Evolutionary conservation across 1,284 basidiomycete species (phyloP), one percentile per base, ranked within the genome.

Genomic region (Apiotrichum porosum): DNA sequence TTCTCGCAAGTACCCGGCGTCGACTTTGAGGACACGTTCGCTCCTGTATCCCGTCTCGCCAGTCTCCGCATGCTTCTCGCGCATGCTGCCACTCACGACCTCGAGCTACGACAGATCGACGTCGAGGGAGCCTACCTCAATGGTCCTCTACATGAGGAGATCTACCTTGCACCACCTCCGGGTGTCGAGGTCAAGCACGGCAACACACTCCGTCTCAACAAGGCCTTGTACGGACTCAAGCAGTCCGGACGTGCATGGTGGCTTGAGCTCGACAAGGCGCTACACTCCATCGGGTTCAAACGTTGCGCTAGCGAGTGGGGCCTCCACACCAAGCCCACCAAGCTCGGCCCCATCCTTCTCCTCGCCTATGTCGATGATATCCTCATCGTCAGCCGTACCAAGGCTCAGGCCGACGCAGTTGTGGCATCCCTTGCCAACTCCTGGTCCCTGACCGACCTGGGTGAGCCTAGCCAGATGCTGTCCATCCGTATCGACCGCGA

Each of bases 111-210:
- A 22, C 75, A 77, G 36, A 60, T 78, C 4, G 76, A 82, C 49
- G 63, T 81, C 37, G 76, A 77, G 31, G 77, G 72, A 0, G 78
- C 78, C 0, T 81, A 75, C 53, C 63, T 78, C 0, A 73, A 78
- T 54, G 75, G 75, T 1, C 34, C 63, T 0, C 64, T 81, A 0
- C 62, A 75, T 1, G 74, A 78, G 39, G 61, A 65, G 1, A 61
- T 77, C 28, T 75, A 71, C 57, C 63, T 76, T 53, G 35, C 53
- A 6, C 57, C 55, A 2, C 72, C 72, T 1, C 14, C 24, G 5
- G 49, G 41, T 14, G 6, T 45, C 19, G 31, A n/a, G 2, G 13
- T 15, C 3, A 39, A 12, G 9, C 10, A 2, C 9, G 23, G 17
- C 19, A 30, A 44, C 33, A 18, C 21, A 19, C 42, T 49, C 65